These are phyloP conservation scores for Daedalea quercina DNA, from an alignment of 768 basidiomycete species.

Conservation along the genomic window DNA sequence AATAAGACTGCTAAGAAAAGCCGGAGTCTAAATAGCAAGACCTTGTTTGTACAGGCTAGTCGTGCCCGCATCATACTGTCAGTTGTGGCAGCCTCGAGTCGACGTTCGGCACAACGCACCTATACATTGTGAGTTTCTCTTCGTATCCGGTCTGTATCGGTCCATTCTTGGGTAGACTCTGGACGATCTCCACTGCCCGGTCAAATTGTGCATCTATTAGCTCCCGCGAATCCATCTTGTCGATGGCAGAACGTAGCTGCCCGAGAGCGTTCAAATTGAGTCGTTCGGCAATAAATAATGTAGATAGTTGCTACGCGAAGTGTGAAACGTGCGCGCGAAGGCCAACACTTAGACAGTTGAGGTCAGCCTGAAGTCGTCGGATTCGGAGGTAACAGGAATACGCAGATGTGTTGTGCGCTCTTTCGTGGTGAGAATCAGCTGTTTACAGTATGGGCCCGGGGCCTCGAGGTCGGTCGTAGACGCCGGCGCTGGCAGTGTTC, in stretches of 20 bases:
- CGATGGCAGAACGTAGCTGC: not conserved
- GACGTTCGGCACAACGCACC: conserved; percentile 35
- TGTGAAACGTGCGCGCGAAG: too few species aligned
- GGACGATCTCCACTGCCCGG: conserved; percentile 91
- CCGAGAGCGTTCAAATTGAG: not conserved
- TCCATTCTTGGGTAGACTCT: conserved; percentile 86
- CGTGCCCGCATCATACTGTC: not conserved
- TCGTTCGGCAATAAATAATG: not conserved
- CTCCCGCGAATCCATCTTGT: conserved; percentile 42
- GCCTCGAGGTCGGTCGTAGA: not conserved
- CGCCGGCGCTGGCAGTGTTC: too few species aligned
- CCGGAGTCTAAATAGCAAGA: conserved; percentile 21
- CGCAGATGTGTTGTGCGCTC: too few species aligned
- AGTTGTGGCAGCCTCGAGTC: not conserved
- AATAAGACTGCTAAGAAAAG: not conserved
- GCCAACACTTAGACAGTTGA: too few species aligned
- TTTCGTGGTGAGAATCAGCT: not conserved
- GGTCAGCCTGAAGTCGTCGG: too few species aligned
- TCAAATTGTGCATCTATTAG: conserved; percentile 84
- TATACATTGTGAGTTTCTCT: conserved; percentile 91
- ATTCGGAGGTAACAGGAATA: too few species aligned
- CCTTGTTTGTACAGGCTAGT: conserved; percentile 89
- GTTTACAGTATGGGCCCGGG: not conserved
- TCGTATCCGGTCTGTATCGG: conserved; percentile 96
- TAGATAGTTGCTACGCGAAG: not conserved